Base-by-base conservation (phyloP, 108 stramenopile species). In the Licmophora abbreviata region DNA sequence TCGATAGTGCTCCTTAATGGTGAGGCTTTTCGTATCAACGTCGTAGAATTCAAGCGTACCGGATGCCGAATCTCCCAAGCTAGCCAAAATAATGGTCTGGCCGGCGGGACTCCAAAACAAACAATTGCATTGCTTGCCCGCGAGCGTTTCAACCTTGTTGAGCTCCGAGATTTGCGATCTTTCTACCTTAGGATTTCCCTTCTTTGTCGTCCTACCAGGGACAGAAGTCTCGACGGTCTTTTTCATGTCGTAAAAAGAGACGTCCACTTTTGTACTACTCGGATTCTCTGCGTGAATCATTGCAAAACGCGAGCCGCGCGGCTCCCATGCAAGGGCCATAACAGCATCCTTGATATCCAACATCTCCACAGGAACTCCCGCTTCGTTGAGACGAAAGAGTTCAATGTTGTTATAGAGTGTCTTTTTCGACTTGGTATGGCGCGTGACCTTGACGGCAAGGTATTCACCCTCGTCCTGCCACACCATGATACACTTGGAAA, bases 61-160 rank as follows among this genome's bases (percentile, higher is more conserved):
- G 17, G 81, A 83, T 0, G 85, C 79, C 32, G 85, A 75, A 54
- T 94, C 88, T n/a, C 91, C 94, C 36, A 95, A 68, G 53, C 87
- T 70, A 27, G 94, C 96, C 56, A 97, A 53, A 43, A 95, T 66
- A 30, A 95, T 88, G 29, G 82, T 85, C 12, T 62, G 54, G 27
- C 97, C 97, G 10, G 88, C 88, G 11, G 97, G 97, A 58, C 88
- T 91, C 95, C 95, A 98, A 55, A 92, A 92, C 35, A 96, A 45
- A 22, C 78, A 66, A 72, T 93, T 98, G 68, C 88, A 92, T 51
- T 89, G 87, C 58, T 83, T 78, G 36, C 89, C 85, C 48, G 73
- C 62, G 36, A 95, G 54, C 1, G 88, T 92, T 36, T 85, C 78
- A 24, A 98, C 58, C 52, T 72, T 57, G 54, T 81, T 88, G 21